phyloP scores from a whole-genome alignment of 352 stramenopile genomes.

The Phytophthora agathidicida region DNA sequence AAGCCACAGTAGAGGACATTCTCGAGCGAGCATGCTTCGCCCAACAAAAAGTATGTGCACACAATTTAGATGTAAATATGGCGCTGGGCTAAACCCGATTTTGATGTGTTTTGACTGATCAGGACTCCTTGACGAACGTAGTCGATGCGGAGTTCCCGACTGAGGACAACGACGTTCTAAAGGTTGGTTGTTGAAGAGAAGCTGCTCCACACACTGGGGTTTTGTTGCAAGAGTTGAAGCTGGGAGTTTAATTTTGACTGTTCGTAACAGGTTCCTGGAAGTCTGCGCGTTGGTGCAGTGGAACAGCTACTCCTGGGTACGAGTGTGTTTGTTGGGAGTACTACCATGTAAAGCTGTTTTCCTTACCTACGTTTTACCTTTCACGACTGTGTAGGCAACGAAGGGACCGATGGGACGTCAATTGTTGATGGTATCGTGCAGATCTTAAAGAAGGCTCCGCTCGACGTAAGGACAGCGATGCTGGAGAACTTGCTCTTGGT shows the following conservation, averaged over 20 bases:
- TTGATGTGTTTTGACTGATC: neutral
- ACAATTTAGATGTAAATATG: neutral
- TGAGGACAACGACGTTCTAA: slow-evolving; percentile 38
- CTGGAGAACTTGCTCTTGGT: slow-evolving; percentile 80
- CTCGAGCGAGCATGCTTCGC: slow-evolving; percentile 81
- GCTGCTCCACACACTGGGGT: neutral
- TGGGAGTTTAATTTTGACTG: neutral
- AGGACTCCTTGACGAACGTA: slow-evolving; percentile 45
- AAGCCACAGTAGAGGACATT: slow-evolving; percentile 57
- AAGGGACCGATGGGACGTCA: slow-evolving; percentile 43
- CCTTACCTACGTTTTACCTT: neutral
- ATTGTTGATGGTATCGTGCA: slow-evolving; percentile 65
- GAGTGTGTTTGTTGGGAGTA: neutral
- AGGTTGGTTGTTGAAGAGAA: slow-evolving; percentile 27
- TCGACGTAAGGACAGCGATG: slow-evolving; percentile 72
- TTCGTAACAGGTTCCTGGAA: slow-evolving; percentile 42
- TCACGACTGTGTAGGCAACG: slow-evolving; percentile 27
- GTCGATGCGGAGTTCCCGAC: slow-evolving; percentile 57
- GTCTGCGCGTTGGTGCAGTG: slow-evolving; percentile 42
- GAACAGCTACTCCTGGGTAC: slow-evolving; percentile 60
- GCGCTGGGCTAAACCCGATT: neutral
- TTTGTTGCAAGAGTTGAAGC: neutral
- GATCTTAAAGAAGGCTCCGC: slow-evolving; percentile 55
- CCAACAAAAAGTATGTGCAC: slow-evolving; percentile 46
- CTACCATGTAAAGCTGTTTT: neutral